Base-by-base conservation (phyloP, 305 asterid genomes). In the Galium porrigens region DNA sequence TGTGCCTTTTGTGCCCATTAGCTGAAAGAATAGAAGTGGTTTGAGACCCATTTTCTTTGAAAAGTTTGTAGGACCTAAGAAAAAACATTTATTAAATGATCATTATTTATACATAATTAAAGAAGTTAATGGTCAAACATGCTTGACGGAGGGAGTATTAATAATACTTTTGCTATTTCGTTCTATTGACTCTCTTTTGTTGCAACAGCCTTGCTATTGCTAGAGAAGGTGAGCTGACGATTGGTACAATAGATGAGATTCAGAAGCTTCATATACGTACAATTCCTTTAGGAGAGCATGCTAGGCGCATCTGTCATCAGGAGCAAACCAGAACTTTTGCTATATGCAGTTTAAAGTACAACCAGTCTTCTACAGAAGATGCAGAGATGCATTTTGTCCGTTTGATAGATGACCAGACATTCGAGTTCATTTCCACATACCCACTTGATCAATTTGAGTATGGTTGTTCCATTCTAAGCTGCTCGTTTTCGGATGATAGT, bases 191-290 rank as follows among this genome's bases (percentile, higher is more conserved):
- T 53, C 17, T n/a, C 63, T 69, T 53, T 64, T 65, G 62, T 63
- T 73, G 32, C 69, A 33, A 76, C 94, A 89, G 97, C 80, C 96
- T 92, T 62, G 99, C 99, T 17, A 84, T 92, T 56, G 97, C 96
- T 3, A 92, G 85, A 74, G 96, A 92, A 84, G 99, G 96, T 12
- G 96, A 92, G 74, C 81, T 92, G 67, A 83, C 99, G 60, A 92
- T 92, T 72, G 97, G 99, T 69, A 92, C 95, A 58, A 92, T 92
- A 55, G 97, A 92, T 73, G 97, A 89, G 74, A 92, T 92, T 79
- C 99, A 92, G 71, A 92, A 92, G 85, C 99, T 92, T 72, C 99
- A 92, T 66, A 92, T 89, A 68, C 97, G 96, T 53, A 77, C 97
- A n/a, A 87, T 92, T 70, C 95, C 97, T 3, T 94, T 92, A 25